phyloP scores from a whole-genome alignment of 108 stramenopile genomes.

The Epithemia pelagica region DNA sequence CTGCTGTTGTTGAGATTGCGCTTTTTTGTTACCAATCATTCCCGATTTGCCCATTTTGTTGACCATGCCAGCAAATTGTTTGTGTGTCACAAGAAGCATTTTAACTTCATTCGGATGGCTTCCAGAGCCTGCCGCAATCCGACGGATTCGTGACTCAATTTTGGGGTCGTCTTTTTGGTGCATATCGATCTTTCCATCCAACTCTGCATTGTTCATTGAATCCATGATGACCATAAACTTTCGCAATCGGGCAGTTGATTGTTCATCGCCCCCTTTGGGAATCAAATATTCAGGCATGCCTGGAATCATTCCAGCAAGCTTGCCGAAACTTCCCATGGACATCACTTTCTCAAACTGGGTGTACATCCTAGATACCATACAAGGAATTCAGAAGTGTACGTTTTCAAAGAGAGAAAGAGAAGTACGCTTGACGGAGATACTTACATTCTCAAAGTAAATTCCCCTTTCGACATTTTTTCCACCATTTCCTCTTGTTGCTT shows the following conservation, averaged over 20 bases:
- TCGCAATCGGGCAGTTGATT: conserved; percentile 58
- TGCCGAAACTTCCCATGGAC: conserved; percentile 85
- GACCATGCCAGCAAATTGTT: conserved; percentile 88
- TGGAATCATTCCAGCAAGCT: conserved; percentile 96
- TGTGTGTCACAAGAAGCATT: conserved; percentile 78
- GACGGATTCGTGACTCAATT: conserved; percentile 56
- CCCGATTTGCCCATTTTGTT: conserved; percentile 90
- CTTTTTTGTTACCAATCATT: conserved; percentile 70
- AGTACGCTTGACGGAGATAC: neutral
- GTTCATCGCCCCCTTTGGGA: conserved; percentile 58
- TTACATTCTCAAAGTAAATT: conserved; percentile 92
- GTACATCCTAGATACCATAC: conserved; percentile 66
- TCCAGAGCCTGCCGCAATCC: conserved; percentile 91
- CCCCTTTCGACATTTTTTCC: conserved; percentile 85
- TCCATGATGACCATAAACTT: conserved; percentile 96
- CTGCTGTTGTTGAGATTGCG: conserved; percentile 64
- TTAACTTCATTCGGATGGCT: conserved; percentile 82
- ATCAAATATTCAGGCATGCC: conserved; percentile 85
- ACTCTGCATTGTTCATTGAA: conserved; percentile 89
- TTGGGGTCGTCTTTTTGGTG: conserved; percentile 40
- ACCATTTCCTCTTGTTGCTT: conserved; percentile 71
- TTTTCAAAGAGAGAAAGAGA: neutral
- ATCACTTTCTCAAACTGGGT: conserved; percentile 86
- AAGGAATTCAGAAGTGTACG: conserved; percentile 93
- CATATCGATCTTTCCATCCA: conserved; percentile 88